Evolutionary conservation across 2,329 filamentous ascomycete species (phyloP).

Genomic region (Acarospora socialis): DNA sequence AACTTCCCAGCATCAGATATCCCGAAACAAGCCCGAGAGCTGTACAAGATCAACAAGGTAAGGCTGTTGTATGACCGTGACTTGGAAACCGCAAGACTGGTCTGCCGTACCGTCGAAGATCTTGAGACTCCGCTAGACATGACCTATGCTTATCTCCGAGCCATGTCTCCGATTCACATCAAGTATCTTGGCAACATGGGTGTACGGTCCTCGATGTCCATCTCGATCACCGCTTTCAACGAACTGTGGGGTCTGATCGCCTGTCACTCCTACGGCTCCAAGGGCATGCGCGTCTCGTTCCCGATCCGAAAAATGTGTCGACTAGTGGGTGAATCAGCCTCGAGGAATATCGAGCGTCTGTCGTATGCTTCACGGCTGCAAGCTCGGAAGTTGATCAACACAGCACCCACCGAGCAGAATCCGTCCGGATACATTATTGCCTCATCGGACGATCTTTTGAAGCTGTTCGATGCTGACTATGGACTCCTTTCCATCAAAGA

Average conservation of each 20-base stretch:
- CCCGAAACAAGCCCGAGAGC: slow-evolving; percentile 68
- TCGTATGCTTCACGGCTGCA: slow-evolving; percentile 77
- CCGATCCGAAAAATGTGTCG: slow-evolving; percentile 87
- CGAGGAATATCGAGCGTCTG: slow-evolving; percentile 71
- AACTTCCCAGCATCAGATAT: slow-evolving; percentile 84
- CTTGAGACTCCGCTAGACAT: slow-evolving; percentile 65
- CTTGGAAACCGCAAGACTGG: slow-evolving; percentile 61
- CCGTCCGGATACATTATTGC: slow-evolving; percentile 83
- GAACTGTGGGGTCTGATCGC: slow-evolving; percentile 81
- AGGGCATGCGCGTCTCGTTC: slow-evolving; percentile 82
- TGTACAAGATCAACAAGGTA: slow-evolving; percentile 84
- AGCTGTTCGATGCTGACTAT: slow-evolving; percentile 75
- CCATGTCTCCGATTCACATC: slow-evolving; percentile 80
- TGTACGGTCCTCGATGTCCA: slow-evolving; percentile 87
- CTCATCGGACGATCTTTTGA: slow-evolving; percentile 71
- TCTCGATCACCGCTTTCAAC: slow-evolving; percentile 74
- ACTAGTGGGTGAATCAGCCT: slow-evolving; percentile 71
- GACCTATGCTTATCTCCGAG: slow-evolving; percentile 69
- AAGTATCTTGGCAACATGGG: slow-evolving; percentile 84
- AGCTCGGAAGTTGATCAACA: slow-evolving; percentile 78
- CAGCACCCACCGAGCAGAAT: slow-evolving; percentile 63
- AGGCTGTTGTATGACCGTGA: slow-evolving; percentile 77
- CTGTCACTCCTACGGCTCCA: slow-evolving; percentile 64
- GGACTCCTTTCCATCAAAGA: slow-evolving; percentile 70
- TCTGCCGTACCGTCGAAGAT: slow-evolving; percentile 63